phyloP scores from a whole-genome alignment of 352 stramenopile genomes.

The Globisporangium takayamanum region DNA sequence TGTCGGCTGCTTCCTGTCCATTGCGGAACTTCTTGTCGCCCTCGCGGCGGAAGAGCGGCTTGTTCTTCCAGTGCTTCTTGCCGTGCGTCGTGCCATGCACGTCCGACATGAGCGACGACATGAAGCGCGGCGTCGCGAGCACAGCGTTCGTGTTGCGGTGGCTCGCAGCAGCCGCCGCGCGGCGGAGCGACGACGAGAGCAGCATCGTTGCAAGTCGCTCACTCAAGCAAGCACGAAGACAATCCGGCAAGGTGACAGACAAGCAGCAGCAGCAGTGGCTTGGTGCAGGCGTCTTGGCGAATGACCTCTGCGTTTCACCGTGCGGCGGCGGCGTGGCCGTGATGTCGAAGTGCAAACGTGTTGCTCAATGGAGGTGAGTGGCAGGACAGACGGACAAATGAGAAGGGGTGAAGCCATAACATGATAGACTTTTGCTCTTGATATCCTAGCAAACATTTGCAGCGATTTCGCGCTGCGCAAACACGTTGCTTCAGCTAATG shows the following conservation, averaged over 20 bases:
- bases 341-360: not conserved
- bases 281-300: not conserved
- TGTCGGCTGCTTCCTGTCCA: slow-evolving; percentile 92
- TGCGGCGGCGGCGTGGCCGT: too few species aligned
- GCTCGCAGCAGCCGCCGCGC: slow-evolving; percentile 15
- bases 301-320: not conserved
- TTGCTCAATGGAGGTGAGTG: not conserved
- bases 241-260: not conserved
- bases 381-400: not conserved
- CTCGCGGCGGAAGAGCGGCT: slow-evolving; percentile 94
- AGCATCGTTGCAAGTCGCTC: slow-evolving; percentile 1
- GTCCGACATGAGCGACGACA: slow-evolving; percentile 80
- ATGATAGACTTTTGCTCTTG: not conserved
- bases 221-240: not conserved
- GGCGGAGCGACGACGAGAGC: slow-evolving; percentile 19
- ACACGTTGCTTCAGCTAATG: slow-evolving; percentile 12
- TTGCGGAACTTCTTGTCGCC: slow-evolving; percentile 96
- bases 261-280: too few species aligned
- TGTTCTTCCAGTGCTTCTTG: slow-evolving; percentile 94
- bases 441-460: too few species aligned
- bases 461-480: slow-evolving; percentile 7
- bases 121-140: slow-evolving; percentile 20
- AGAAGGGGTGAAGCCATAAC: not conserved
- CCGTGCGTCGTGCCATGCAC: slow-evolving; percentile 84
- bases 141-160: slow-evolving; percentile 11